Evolutionary conservation across 345 rosid genomes (phyloP), one percentile per base, ranked within the genome.

Genomic region (Brassica nigra): DNA sequence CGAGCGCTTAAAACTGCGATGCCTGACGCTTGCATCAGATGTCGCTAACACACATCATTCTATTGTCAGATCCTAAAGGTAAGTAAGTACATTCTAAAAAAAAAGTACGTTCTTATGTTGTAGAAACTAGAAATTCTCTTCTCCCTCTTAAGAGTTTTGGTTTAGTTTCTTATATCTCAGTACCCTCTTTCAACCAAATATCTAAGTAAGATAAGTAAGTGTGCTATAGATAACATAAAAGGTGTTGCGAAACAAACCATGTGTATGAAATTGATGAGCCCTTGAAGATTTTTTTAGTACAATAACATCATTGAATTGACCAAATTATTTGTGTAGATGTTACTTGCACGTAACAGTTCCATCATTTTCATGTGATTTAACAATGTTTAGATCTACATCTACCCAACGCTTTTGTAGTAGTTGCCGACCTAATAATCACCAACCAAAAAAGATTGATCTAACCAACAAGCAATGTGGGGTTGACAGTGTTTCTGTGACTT

Each of bases 1-100:
- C 89, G 47, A 84, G 90, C 94, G 6, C 37, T 87, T 8, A 84
- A 81, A 77, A 90, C 90, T 66, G 98, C 91, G 14, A 91, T 87
- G 69, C 89, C 92, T 0, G 87, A 88, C 64, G 98, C 97, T 39
- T 31, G 81, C 93, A 31, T 83, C 86, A 2, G 91, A 84, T 80
- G 88, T 90, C 5, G 89, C 84, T 29, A 80, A 79, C 27, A 7
- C 90, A 83, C 69, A 89, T 93, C 33, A 78, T 91, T 88, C 92
- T 57, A 76, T 87, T 5, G 76, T 81, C 23, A 76, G 79, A 76
- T 68, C 63, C 29, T 0, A 4, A 62, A 68, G 29, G 63, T 36
- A 68, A 47, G 33, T 55, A 39, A 57, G 62, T 66, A 30, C 62
- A 72, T 55, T 71, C 27, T 23, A 23, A 23, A 23, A 23, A 23